Evolutionary conservation across 352 stramenopile genomes (phyloP).

Genomic region (Pythium plurisporium): DNA sequence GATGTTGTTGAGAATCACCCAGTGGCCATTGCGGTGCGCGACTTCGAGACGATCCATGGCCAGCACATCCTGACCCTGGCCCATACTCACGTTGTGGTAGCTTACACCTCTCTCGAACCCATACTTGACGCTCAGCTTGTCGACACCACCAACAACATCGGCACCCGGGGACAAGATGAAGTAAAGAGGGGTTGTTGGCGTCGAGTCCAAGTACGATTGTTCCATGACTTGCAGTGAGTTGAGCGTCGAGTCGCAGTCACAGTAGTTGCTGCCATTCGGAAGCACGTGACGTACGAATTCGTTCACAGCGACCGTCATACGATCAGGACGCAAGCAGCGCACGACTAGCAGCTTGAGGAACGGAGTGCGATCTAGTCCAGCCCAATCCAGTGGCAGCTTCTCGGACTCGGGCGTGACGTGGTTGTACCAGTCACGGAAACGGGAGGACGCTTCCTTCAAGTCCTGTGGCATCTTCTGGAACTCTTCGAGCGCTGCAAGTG

Average conservation of each 20-base stretch:
- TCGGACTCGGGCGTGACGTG: constrained; percentile 75
- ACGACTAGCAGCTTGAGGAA: constrained; percentile 95
- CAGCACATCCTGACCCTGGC: constrained; percentile 91
- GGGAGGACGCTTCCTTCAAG: constrained; percentile 84
- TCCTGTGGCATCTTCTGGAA: constrained; percentile 86
- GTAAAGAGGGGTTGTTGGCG: constrained; percentile 94
- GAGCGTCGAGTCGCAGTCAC: constrained; percentile 86
- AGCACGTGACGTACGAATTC: constrained; percentile 90
- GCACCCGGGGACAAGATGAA: constrained; percentile 96
- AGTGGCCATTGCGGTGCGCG: constrained; percentile 89
- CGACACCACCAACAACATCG: constrained; percentile 95
- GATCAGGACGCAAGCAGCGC: constrained; percentile 91
- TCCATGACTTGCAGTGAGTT: constrained; percentile 94
- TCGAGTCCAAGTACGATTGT: constrained; percentile 91
- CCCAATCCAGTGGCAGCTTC: constrained; percentile 90
- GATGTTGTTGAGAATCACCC: constrained; percentile 94
- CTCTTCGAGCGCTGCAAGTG: constrained; percentile 67
- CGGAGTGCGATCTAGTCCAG: constrained; percentile 87
- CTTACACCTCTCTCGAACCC: constrained; percentile 92
- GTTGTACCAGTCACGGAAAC: constrained; percentile 93
- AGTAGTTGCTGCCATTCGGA: constrained; percentile 72
- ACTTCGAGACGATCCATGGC: constrained; percentile 87
- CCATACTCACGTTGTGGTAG: constrained; percentile 95
- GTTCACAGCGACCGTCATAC: constrained; percentile 89
- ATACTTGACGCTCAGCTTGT: constrained; percentile 90